phyloP scores from a whole-genome alignment of 2,329 filamentous ascomycete genomes.

The Fonsecaea pedrosoi region DNA sequence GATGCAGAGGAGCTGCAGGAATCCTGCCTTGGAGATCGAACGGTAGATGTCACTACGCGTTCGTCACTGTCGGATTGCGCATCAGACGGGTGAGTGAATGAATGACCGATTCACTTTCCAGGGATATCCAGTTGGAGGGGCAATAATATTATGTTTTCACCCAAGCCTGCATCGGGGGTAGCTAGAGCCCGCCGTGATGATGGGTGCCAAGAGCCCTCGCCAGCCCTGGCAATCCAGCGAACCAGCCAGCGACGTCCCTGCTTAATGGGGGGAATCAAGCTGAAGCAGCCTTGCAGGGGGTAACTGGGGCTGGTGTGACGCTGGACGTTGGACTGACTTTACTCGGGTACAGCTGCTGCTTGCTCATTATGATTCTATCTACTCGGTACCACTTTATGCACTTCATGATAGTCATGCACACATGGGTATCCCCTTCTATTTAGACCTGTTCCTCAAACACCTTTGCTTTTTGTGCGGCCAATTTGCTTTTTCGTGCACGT shows the following conservation, averaged over 20 bases:
- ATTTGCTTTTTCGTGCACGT: conserved; percentile 34
- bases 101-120: conserved; percentile 12
- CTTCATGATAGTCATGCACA: not conserved
- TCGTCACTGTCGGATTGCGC: conserved; percentile 7
- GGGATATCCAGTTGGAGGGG: conserved; percentile 14
- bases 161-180: not conserved
- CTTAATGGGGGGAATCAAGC: not conserved
- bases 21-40: conserved; percentile 21
- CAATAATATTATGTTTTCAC: conserved; percentile 23
- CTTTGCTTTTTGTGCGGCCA: conserved; percentile 37
- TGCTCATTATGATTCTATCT: not conserved
- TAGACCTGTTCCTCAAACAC: conserved; percentile 30
- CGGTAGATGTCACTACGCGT: conserved; percentile 23
- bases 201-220: conserved; percentile 18
- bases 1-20: conserved; percentile 24
- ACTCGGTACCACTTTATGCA: not conserved
- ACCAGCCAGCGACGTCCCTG: not conserved
- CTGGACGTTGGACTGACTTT: not conserved
- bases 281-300: not conserved
- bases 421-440: not conserved
- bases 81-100: conserved; percentile 7
- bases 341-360: not conserved
- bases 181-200: conserved; percentile 19
- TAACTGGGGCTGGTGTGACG: not conserved
- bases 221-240: not conserved